Conservation (phyloP, 768 basidiomycete genomes). For the Suillus clintonianus region DNA sequence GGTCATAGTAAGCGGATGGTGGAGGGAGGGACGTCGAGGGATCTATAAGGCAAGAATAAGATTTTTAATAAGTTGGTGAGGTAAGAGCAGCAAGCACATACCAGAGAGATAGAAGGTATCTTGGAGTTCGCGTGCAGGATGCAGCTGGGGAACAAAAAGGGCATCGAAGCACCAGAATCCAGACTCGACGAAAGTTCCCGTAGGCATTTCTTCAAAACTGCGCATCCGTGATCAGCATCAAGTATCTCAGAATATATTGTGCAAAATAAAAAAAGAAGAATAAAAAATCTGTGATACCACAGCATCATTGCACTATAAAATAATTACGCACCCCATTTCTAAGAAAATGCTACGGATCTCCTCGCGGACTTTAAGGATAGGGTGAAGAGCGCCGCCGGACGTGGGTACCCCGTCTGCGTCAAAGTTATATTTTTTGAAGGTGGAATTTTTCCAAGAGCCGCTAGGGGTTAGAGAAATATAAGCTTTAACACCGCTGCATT, state of each 20-base stretch:
- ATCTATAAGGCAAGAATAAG: conserved; percentile 47
- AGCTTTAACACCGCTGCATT: not conserved
- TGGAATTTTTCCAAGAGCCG: conserved; percentile 90
- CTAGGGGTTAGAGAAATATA: conserved; percentile 40
- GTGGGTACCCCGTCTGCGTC: conserved; percentile 93
- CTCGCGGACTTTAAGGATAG: conserved; percentile 95
- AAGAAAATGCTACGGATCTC: conserved; percentile 98
- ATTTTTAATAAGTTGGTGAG: not conserved
- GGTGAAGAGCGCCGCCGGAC: conserved; percentile 90
- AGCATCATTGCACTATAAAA: not conserved
- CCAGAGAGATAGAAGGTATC: conserved; percentile 99
- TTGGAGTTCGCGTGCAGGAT: conserved; percentile 96
- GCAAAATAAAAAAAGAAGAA: not conserved
- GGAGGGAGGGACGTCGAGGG: conserved; percentile 77
- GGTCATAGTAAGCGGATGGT: conserved; percentile 79
- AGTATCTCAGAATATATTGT: not conserved
- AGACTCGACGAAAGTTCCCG: conserved; percentile 92
- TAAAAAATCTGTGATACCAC: not conserved
- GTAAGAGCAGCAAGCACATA: conserved; percentile 25
- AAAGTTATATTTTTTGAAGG: conserved; percentile 98
- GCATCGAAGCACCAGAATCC: conserved; percentile 99
- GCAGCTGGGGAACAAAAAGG: conserved; percentile 97
- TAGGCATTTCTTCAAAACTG: conserved; percentile 99
- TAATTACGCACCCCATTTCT: conserved; percentile 87
- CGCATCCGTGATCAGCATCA: conserved; percentile 7